Conservation (phyloP, 345 rosid genomes). For the Hibiscus tridactylites region DNA sequence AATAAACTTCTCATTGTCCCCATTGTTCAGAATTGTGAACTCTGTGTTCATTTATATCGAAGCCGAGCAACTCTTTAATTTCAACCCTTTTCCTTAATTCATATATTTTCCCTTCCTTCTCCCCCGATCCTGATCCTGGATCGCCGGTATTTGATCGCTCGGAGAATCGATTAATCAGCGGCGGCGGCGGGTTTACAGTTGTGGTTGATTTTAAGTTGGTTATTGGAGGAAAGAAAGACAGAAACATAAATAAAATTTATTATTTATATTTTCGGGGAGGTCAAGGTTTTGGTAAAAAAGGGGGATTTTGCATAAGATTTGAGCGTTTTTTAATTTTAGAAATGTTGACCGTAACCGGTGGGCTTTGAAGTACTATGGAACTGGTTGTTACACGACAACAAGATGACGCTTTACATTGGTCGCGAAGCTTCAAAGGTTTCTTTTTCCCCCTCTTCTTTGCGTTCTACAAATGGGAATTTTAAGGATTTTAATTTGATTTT, state of each 20-base stretch:
- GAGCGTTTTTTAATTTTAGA: conserved; percentile 8
- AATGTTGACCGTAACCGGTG: conserved; percentile 45
- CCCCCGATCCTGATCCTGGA: conserved; percentile 11
- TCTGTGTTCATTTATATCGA: background rate
- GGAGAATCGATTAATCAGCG: conserved; percentile 11
- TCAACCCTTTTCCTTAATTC: background rate
- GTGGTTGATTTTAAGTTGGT: conserved; percentile 11
- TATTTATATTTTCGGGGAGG: background rate
- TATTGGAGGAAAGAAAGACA: background rate
- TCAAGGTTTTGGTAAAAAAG: background rate
- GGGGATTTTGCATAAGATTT: background rate
- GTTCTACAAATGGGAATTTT: background rate
- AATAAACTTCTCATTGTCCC: background rate
- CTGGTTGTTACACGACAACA: conserved; percentile 35
- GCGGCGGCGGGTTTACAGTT: conserved; percentile 6
- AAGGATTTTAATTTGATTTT: conserved; percentile 16
- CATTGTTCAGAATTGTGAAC: background rate
- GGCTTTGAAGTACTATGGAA: conserved; percentile 54
- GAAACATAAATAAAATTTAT: background rate
- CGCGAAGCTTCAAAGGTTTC: conserved; percentile 82
- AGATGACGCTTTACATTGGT: conserved; percentile 87
- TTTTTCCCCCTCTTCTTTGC: background rate
- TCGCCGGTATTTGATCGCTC: conserved; percentile 11
- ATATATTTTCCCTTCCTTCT: background rate
- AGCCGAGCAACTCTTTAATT: background rate